Evolutionary conservation across 176 grass and related monocot genomes (phyloP).

Genomic region (Musa acuminata): DNA sequence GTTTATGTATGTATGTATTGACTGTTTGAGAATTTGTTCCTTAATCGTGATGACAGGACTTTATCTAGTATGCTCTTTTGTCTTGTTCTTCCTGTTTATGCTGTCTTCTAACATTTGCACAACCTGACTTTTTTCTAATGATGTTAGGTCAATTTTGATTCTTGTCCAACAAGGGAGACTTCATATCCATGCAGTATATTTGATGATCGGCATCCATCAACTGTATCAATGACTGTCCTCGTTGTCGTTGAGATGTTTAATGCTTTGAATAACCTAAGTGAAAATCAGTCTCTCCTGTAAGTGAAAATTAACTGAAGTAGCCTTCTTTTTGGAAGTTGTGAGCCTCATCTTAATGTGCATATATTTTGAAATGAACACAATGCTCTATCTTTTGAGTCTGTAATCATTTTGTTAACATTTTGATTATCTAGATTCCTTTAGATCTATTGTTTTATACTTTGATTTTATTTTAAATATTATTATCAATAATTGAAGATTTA

Average conservation of each 20-base stretch:
- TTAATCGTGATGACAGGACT: background rate
- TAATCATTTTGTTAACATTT: too few relatives aligned
- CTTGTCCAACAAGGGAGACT: slow-evolving; percentile 77
- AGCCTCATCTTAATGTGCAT: background rate
- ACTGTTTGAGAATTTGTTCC: background rate
- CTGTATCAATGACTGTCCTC: slow-evolving; percentile 96
- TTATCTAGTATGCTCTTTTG: background rate
- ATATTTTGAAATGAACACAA: too few relatives aligned
- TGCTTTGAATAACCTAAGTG: slow-evolving; percentile 98
- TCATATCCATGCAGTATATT: slow-evolving; percentile 89
- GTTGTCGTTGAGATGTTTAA: slow-evolving; percentile 99
- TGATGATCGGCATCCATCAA: slow-evolving; percentile 92
- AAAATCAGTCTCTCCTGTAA: slow-evolving; percentile 99
- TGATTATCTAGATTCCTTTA: too few relatives aligned
- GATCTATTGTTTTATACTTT: too few relatives aligned
- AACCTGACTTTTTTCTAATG: slow-evolving; percentile 14
- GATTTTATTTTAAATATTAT: too few relatives aligned
- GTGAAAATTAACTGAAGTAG: slow-evolving; percentile 4
- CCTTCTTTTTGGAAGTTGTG: background rate
- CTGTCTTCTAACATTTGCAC: background rate
- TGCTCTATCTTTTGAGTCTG: background rate
- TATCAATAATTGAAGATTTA: too few relatives aligned
- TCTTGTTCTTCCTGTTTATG: background rate
- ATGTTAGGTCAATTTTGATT: slow-evolving; percentile 93
- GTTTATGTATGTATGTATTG: background rate